These are phyloP conservation scores for Aspergillus campestris DNA, from an alignment of 495 filamentous ascomycete genomes.

Conservation along the genomic window DNA sequence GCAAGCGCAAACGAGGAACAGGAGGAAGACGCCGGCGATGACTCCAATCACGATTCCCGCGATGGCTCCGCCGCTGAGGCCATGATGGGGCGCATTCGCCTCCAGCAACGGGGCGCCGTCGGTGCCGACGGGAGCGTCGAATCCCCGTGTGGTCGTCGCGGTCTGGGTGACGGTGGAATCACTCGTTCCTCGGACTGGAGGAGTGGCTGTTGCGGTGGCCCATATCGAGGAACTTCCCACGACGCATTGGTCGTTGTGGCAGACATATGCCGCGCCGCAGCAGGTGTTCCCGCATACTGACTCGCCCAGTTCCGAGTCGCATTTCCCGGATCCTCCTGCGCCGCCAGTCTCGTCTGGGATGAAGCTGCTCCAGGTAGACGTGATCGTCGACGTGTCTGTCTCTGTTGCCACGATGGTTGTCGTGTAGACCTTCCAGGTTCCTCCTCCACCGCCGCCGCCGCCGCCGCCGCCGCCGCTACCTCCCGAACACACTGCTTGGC, in stretches of 20 bases:
- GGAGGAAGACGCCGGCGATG: slow-evolving; percentile 63
- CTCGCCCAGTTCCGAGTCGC: slow-evolving; percentile 51
- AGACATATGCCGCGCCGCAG: slow-evolving; percentile 66
- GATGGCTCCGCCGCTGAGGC: slow-evolving; percentile 75
- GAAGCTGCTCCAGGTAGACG: slow-evolving; percentile 56
- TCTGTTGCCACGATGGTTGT: slow-evolving; percentile 56
- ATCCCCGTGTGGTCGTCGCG: slow-evolving; percentile 51
- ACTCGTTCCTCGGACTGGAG: slow-evolving; percentile 65
- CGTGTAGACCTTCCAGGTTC: slow-evolving; percentile 50
- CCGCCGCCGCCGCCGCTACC: slow-evolving; percentile 14
- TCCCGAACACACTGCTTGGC: slow-evolving; percentile 46
- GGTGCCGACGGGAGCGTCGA: slow-evolving; percentile 48
- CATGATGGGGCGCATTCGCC: slow-evolving; percentile 29
- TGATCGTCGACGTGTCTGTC: slow-evolving; percentile 57
- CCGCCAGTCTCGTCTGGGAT: slow-evolving; percentile 25
- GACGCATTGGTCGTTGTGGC: slow-evolving; percentile 36
- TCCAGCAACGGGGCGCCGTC: slow-evolving; percentile 40
- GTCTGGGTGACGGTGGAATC: slow-evolving; percentile 49
- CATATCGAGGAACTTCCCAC: slow-evolving; percentile 30
- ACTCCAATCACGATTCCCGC: slow-evolving; percentile 91
- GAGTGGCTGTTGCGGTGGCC: slow-evolving; percentile 34
- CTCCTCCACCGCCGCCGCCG: slow-evolving; percentile 11
- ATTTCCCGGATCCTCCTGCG: slow-evolving; percentile 29
- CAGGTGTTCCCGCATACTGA: slow-evolving; percentile 64
- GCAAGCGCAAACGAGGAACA: slow-evolving; percentile 67